Percentiles rank a stretch among this genome's conserved stretches.
These are phyloP conservation scores for Vigna reflexopilosa DNA, from an alignment of 306 rosid genomes.

Conservation along the genomic window DNA sequence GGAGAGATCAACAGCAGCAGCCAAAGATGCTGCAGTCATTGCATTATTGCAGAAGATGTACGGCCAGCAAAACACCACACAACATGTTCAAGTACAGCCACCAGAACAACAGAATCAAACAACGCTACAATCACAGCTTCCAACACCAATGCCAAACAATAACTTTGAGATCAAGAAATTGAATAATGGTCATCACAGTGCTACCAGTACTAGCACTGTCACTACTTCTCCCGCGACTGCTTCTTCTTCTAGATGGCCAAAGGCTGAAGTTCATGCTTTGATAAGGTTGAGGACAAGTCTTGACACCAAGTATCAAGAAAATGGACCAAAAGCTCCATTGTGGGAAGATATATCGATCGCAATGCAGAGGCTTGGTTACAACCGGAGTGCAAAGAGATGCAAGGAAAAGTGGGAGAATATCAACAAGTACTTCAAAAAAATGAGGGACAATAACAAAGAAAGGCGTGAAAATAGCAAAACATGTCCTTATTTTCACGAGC, in stretches of 20 bases:
- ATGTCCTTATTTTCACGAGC: conserved; percentile 78
- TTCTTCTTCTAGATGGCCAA: conserved; percentile 76
- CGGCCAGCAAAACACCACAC: conserved; percentile 22
- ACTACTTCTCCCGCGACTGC: conserved; percentile 21
- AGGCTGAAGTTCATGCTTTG: conserved; percentile 64
- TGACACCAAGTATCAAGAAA: conserved; percentile 66
- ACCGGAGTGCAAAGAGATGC: conserved; percentile 73
- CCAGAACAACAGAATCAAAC: conserved; percentile 8
- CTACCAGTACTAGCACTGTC: background rate
- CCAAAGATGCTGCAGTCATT: conserved; percentile 70
- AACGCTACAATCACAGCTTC: conserved; percentile 7
- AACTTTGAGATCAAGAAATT: conserved; percentile 36
- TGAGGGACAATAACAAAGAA: conserved; percentile 64
- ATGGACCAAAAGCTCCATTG: conserved; percentile 70
- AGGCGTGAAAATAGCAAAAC: conserved; percentile 73
- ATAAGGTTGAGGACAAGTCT: conserved; percentile 61
- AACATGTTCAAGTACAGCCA: background rate
- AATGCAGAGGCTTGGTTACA: conserved; percentile 66
- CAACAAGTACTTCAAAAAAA: conserved; percentile 88
- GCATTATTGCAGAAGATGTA: conserved; percentile 62
- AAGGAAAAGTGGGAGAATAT: conserved; percentile 94
- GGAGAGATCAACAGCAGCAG: conserved; percentile 67
- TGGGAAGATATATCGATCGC: conserved; percentile 85
- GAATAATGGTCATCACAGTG: conserved; percentile 25
- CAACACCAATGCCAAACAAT: background rate